These are phyloP conservation scores for Eleusine indica DNA, from an alignment of 176 grass and related monocot genomes.

Conservation along the genomic window DNA sequence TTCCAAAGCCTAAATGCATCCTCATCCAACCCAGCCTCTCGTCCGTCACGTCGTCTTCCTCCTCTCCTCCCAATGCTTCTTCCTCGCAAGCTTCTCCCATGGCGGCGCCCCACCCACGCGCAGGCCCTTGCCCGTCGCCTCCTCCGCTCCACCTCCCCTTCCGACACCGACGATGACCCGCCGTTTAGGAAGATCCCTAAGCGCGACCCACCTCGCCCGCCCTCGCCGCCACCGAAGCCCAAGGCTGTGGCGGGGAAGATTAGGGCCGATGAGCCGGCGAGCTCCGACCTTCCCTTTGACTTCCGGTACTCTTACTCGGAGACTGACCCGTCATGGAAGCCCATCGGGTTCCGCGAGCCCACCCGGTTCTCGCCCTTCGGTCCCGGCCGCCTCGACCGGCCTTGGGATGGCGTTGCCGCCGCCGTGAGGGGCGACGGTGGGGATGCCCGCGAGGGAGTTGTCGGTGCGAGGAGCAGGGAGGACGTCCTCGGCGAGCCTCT, in stretches of 20 bases:
- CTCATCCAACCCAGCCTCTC: not conserved
- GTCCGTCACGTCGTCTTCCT: not conserved
- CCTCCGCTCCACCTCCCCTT: conserved; percentile 16
- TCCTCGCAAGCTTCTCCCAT: conserved; percentile 37
- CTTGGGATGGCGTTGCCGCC: conserved; percentile 61
- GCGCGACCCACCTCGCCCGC: not conserved
- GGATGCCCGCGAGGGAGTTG: not conserved
- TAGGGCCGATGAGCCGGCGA: conserved; percentile 42
- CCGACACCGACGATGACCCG: conserved; percentile 40
- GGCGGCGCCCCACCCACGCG: conserved; percentile 16
- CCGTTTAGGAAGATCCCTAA: conserved; percentile 37
- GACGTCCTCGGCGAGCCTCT: conserved; percentile 55
- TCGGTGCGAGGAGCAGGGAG: not conserved
- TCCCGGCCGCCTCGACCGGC: conserved; percentile 60
- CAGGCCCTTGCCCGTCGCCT: conserved; percentile 28
- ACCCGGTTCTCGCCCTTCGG: conserved; percentile 79
- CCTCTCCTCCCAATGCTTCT: conserved; percentile 24
- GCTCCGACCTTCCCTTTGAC: conserved; percentile 65
- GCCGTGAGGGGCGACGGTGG: not conserved
- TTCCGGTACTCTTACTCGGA: conserved; percentile 74
- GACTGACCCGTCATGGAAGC: conserved; percentile 52
- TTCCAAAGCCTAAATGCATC: not conserved
- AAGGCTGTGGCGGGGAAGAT: conserved; percentile 28
- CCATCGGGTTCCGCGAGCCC: conserved; percentile 79
- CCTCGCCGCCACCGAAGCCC: not conserved